A percentile compares a stretch with the other conserved stretches of the same genome.
phyloP scores from a whole-genome alignment of 768 basidiomycete species.

The Tulasnella calospora region DNA sequence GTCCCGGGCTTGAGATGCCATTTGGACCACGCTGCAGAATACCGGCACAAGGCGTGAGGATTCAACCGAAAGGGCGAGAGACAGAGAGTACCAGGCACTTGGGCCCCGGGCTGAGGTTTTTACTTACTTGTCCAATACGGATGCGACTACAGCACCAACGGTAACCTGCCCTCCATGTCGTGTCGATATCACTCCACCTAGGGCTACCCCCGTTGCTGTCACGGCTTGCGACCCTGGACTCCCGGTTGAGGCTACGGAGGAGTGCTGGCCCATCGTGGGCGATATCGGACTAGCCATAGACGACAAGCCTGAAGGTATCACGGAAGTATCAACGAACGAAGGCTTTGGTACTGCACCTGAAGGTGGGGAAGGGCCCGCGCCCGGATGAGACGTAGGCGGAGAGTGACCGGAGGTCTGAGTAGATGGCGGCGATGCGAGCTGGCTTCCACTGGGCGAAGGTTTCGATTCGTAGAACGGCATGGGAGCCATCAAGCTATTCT shows the following conservation, averaged over 20 bases:
- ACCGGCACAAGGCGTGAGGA: no score
- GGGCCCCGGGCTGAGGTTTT: not conserved
- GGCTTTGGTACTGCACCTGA: not conserved
- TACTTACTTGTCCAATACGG: slow-evolving; percentile 23
- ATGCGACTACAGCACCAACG: slow-evolving; percentile 19
- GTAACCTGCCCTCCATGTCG: slow-evolving; percentile 18
- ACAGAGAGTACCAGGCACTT: no score
- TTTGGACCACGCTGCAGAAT: slow-evolving; percentile 18
- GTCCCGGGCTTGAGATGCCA: slow-evolving; percentile 20
- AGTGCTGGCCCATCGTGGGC: not conserved
- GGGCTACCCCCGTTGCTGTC: slow-evolving; percentile 12
- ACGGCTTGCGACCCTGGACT: slow-evolving; percentile 2
- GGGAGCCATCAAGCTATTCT: not conserved
- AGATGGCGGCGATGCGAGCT: slow-evolving; percentile 1
- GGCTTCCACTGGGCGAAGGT: not conserved
- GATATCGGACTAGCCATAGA: slow-evolving; percentile 8
- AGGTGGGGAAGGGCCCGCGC: not conserved
- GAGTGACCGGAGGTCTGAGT: slow-evolving; percentile 3
- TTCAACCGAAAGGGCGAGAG: no score
- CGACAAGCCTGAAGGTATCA: not conserved
- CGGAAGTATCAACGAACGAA: not conserved
- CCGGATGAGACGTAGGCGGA: not conserved
- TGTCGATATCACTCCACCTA: slow-evolving; percentile 8
- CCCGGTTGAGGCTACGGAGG: not conserved
- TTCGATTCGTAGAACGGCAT: not conserved